A percentile compares a stretch with the other conserved stretches of the same genome.
phyloP scores from a whole-genome alignment of 2,329 filamentous ascomycete species.

The Aureobasidium sp. region DNA sequence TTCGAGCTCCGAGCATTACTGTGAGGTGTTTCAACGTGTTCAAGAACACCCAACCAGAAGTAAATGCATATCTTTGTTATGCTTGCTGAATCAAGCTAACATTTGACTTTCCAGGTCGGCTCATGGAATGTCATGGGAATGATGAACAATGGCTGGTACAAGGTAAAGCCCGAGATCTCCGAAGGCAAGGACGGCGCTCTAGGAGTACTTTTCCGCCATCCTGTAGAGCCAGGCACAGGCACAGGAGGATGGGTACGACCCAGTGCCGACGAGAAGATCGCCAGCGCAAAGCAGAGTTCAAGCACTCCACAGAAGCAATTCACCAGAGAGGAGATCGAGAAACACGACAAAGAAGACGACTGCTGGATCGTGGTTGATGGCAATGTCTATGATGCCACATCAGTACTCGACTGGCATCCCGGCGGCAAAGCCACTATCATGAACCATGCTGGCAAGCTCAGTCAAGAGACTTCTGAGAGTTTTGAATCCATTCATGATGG shows the following conservation, averaged over 20 bases:
- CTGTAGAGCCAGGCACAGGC: conserved; percentile 34
- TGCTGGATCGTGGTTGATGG: conserved; percentile 50
- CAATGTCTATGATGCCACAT: conserved; percentile 47
- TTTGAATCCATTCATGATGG: conserved; percentile 48
- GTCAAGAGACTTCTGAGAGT: conserved; percentile 43
- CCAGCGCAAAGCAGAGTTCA: conserved; percentile 38
- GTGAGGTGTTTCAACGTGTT: conserved; percentile 45
- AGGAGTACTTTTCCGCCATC: conserved; percentile 38
- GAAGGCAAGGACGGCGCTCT: conserved; percentile 30
- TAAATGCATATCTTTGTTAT: conserved; percentile 20
- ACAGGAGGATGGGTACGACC: conserved; percentile 46
- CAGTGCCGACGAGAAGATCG: conserved; percentile 40
- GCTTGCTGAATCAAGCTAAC: background rate
- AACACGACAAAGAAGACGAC: conserved; percentile 42
- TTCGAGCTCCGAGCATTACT: conserved; percentile 37
- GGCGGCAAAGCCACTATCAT: conserved; percentile 44
- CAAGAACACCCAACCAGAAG: conserved; percentile 45
- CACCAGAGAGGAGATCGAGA: conserved; percentile 48
- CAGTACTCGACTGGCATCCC: conserved; percentile 44
- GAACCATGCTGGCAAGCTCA: conserved; percentile 44
- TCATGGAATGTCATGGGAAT: conserved; percentile 48
- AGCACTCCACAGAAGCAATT: conserved; percentile 45
- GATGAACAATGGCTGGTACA: conserved; percentile 51
- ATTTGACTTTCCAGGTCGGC: background rate
- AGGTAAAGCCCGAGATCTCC: conserved; percentile 36